Percentiles rank a stretch among this genome's conserved stretches.
Conservation (phyloP, 148 eudicot species). For the Fagopyrum esculentum region DNA sequence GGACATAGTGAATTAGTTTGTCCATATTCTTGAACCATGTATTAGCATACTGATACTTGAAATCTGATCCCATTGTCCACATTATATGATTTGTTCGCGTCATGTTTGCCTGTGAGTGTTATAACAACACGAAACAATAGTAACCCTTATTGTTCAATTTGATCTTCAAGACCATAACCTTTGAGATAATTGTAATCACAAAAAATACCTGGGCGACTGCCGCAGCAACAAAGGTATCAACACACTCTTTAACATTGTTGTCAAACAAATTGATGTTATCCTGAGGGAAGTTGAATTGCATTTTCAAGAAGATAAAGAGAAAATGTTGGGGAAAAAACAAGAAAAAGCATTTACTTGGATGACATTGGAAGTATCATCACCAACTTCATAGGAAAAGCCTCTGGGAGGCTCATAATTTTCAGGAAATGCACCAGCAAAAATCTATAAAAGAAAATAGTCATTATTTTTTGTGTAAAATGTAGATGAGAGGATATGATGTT, state of each 20-base stretch:
- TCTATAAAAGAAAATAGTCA: conserved; percentile 30
- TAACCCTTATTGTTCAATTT: neutral
- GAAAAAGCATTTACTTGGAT: conserved; percentile 56
- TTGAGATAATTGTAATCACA: neutral
- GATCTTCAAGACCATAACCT: neutral
- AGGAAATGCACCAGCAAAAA: conserved; percentile 83
- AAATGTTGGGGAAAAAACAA: neutral
- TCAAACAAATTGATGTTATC: conserved; percentile 82
- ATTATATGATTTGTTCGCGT: conserved; percentile 87
- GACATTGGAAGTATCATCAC: conserved; percentile 46
- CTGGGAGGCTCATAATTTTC: conserved; percentile 73
- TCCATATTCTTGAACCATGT: conserved; percentile 96
- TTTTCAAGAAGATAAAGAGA: neutral
- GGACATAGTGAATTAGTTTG: conserved; percentile 95
- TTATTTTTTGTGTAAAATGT: neutral
- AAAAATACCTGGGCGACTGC: conserved; percentile 64
- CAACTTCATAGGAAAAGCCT: conserved; percentile 76
- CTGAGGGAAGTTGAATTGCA: conserved; percentile 19
- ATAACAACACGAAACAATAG: conserved; percentile 1
- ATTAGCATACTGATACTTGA: conserved; percentile 85
- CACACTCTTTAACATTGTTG: conserved; percentile 89
- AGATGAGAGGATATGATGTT: neutral
- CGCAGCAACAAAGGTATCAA: conserved; percentile 82
- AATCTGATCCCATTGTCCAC: conserved; percentile 99
- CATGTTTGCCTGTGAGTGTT: conserved; percentile 65